Percentiles rank a stretch among this genome's conserved stretches.
phyloP scores from a whole-genome alignment of 768 basidiomycete species.

The Calocybe cyanea region DNA sequence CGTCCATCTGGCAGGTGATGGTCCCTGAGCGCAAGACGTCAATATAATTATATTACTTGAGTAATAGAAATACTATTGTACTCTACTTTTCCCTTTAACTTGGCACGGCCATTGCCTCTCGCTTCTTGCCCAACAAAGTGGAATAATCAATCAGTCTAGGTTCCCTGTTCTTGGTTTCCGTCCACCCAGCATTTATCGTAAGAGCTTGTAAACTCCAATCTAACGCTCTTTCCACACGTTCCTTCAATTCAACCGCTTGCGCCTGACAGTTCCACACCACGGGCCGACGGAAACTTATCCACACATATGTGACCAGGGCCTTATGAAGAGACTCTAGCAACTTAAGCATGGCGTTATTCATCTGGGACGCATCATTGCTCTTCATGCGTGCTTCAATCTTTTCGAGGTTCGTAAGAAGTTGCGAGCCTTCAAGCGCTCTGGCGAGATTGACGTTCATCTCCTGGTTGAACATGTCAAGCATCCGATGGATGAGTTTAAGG shows the following conservation, averaged over 20 bases:
- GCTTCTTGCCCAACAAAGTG: no score
- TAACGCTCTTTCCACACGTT: slow-evolving; percentile 60
- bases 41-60: no score
- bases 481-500: slow-evolving; percentile 28
- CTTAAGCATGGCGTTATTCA: slow-evolving; percentile 18
- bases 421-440: slow-evolving; percentile 28
- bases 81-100: no score
- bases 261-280: slow-evolving; percentile 61
- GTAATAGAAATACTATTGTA: no score
- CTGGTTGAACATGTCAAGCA: slow-evolving; percentile 40
- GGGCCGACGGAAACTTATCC: slow-evolving; percentile 72
- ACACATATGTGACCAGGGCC: slow-evolving; percentile 73
- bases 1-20: not conserved
- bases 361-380: slow-evolving; percentile 2
- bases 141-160: no score
- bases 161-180: no score
- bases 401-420: slow-evolving; percentile 38
- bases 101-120: no score
- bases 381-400: slow-evolving; percentile 34
- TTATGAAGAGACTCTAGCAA: slow-evolving; percentile 75
- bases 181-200: slow-evolving; percentile 17
- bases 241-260: slow-evolving; percentile 51
- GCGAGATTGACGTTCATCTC: slow-evolving; percentile 40
- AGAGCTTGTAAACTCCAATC: slow-evolving; percentile 55
- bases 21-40: no score